phyloP scores from a whole-genome alignment of 2,329 filamentous ascomycete genomes.

The Neocucurbitaria cava region DNA sequence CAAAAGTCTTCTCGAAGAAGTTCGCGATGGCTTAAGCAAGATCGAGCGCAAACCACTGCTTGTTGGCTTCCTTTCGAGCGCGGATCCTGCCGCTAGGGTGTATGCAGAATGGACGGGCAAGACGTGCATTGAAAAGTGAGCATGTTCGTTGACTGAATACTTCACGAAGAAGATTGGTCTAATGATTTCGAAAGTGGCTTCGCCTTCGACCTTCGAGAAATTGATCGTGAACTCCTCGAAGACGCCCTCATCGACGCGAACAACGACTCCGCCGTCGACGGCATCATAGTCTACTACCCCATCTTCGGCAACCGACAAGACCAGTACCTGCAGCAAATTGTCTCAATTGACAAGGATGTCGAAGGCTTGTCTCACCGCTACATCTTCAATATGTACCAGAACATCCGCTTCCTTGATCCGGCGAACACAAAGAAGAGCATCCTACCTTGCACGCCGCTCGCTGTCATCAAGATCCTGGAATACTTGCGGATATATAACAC shows the following conservation, averaged over 20 bases:
- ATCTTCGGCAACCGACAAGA: slow-evolving; percentile 93
- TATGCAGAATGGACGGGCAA: slow-evolving; percentile 98
- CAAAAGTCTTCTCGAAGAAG: slow-evolving; percentile 79
- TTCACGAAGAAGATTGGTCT: background rate
- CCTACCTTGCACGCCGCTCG: slow-evolving; percentile 92
- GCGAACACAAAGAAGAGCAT: slow-evolving; percentile 84
- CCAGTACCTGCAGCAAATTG: slow-evolving; percentile 94
- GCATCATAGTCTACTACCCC: slow-evolving; percentile 97
- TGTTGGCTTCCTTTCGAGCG: slow-evolving; percentile 90
- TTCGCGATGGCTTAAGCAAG: slow-evolving; percentile 75
- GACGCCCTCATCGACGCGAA: slow-evolving; percentile 88
- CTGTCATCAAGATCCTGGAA: slow-evolving; percentile 96
- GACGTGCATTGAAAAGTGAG: slow-evolving; percentile 95
- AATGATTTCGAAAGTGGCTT: slow-evolving; percentile 72
- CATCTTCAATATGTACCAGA: slow-evolving; percentile 99
- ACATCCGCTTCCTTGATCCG: slow-evolving; percentile 91
- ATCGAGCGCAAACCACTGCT: slow-evolving; percentile 78
- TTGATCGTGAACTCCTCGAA: slow-evolving; percentile 88
- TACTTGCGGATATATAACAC: slow-evolving; percentile 96
- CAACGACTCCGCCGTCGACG: slow-evolving; percentile 76
- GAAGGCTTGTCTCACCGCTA: slow-evolving; percentile 93
- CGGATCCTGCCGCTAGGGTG: slow-evolving; percentile 86
- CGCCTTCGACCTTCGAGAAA: slow-evolving; percentile 81
- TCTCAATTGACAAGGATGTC: slow-evolving; percentile 89
- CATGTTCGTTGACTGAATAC: slow-evolving; percentile 23